Conservation (phyloP, 257 asterid genomes). For the Penstemon davidsonii region DNA sequence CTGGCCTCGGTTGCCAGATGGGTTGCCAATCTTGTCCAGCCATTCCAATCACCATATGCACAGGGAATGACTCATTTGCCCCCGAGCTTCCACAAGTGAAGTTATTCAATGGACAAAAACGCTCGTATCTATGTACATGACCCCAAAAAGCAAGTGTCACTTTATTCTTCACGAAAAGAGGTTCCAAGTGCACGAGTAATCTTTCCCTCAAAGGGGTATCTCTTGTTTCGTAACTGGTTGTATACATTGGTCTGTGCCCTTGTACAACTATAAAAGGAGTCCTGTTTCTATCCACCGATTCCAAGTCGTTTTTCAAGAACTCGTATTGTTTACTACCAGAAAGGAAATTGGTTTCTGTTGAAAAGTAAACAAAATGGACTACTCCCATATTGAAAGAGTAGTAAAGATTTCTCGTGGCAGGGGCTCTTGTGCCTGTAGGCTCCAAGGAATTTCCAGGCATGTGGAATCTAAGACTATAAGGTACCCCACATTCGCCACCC, state of each 20-base stretch:
- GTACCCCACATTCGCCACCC: conserved; percentile 97
- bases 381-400: conserved; percentile 80
- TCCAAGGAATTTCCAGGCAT: conserved; percentile 92
- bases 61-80: conserved; percentile 46
- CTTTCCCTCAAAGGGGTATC: conserved; percentile 60
- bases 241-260: conserved; percentile 96
- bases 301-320: conserved; percentile 76
- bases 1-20: conserved; percentile 73
- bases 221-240: conserved; percentile 59
- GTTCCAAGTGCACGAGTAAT: conserved; percentile 69
- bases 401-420: conserved; percentile 75
- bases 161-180: conserved; percentile 67
- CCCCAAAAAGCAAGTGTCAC: conserved; percentile 89
- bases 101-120: conserved; percentile 82
- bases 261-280: conserved; percentile 84
- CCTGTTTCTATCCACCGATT: conserved; percentile 63
- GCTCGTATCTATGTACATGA: conserved; percentile 86
- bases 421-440: conserved; percentile 78
- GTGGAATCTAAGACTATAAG: conserved; percentile 74
- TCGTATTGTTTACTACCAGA: conserved; percentile 75
- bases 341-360: conserved; percentile 85
- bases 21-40: conserved; percentile 97
- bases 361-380: conserved; percentile 83
- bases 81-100: conserved; percentile 73
- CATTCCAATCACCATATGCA: conserved; percentile 93